Conservation (phyloP, 495 filamentous ascomycete species). For the Penicillium mononematosum region DNA sequence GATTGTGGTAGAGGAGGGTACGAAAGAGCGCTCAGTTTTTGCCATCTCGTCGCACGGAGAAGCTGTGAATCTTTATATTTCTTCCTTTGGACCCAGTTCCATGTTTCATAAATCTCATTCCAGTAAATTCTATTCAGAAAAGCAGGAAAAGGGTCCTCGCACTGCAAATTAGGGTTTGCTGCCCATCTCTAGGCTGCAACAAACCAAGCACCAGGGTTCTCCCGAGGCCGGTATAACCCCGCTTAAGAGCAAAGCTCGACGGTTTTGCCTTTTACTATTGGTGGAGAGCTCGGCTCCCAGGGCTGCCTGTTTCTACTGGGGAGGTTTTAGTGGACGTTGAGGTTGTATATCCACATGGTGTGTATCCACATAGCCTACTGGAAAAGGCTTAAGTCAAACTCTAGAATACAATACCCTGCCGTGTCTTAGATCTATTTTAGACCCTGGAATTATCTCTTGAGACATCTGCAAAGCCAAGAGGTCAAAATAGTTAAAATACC, state of each 20-base stretch:
- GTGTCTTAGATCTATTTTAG: neutral
- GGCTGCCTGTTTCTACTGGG: neutral
- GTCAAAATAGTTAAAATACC: neutral
- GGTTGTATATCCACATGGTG: neutral
- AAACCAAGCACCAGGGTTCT: neutral
- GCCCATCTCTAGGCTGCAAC: neutral
- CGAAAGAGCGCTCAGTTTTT: neutral
- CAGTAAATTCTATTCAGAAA: too few relatives aligned
- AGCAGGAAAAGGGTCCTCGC: too few relatives aligned
- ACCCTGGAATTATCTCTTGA: neutral
- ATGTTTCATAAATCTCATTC: too few relatives aligned
- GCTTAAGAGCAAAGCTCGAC: neutral
- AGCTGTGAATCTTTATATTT: neutral
- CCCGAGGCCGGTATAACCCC: neutral
- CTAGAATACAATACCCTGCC: neutral
- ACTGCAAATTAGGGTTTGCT: too few relatives aligned
- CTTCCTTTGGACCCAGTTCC: neutral
- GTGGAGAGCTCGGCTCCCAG: too few relatives aligned
- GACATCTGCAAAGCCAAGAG: too few relatives aligned
- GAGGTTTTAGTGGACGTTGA: neutral
- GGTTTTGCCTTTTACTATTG: neutral
- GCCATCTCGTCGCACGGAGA: neutral
- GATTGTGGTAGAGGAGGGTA: neutral
- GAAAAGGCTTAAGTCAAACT: constrained; percentile 1
- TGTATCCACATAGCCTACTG: neutral